Conservation (phyloP, 768 basidiomycete species). For the Pluteus cervinus region DNA sequence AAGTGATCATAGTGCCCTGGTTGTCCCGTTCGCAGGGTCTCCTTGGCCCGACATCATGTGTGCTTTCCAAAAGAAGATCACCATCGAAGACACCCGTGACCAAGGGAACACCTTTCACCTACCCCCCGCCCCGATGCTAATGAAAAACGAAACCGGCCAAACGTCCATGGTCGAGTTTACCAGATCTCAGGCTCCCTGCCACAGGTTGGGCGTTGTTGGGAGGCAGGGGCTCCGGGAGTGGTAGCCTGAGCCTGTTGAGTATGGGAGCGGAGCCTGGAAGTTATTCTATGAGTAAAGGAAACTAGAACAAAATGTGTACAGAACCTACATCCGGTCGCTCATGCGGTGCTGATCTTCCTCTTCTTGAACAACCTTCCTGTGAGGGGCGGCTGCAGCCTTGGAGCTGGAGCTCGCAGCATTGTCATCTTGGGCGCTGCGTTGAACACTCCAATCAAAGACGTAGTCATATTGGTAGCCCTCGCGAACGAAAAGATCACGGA, state of each 20-base stretch:
- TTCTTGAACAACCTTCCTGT: constrained; percentile 78
- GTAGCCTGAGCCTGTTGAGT: constrained; percentile 74
- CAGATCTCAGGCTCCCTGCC: constrained; percentile 47
- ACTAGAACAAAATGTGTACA: constrained; percentile 9
- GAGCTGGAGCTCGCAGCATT: constrained; percentile 50
- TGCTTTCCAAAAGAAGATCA: constrained; percentile 17
- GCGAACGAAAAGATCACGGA: constrained; percentile 94
- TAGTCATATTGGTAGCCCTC: constrained; percentile 99
- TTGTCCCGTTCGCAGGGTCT: too few species aligned
- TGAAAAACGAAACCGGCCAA: constrained; percentile 24
- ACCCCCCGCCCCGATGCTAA: constrained; percentile 44
- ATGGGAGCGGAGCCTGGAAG: constrained; percentile 74
- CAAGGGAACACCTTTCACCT: constrained; percentile 29
- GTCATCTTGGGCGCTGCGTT: constrained; percentile 66
- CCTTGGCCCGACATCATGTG: too few species aligned
- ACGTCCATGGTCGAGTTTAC: constrained; percentile 32
- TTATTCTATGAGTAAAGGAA: constrained; percentile 11
- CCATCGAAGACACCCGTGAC: too few species aligned
- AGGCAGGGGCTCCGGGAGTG: constrained; percentile 40
- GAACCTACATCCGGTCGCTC: constrained; percentile 76
- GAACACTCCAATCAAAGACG: constrained; percentile 97
- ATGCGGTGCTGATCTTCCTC: constrained; percentile 79
- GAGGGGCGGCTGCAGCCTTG: constrained; percentile 52
- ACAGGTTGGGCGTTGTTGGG: constrained; percentile 36
- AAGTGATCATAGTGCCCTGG: not conserved